Percentiles rank a stretch among this genome's conserved stretches.
These are phyloP conservation scores for Ligustrum vulgare DNA, from an alignment of 257 asterid genomes.

Conservation along the genomic window DNA sequence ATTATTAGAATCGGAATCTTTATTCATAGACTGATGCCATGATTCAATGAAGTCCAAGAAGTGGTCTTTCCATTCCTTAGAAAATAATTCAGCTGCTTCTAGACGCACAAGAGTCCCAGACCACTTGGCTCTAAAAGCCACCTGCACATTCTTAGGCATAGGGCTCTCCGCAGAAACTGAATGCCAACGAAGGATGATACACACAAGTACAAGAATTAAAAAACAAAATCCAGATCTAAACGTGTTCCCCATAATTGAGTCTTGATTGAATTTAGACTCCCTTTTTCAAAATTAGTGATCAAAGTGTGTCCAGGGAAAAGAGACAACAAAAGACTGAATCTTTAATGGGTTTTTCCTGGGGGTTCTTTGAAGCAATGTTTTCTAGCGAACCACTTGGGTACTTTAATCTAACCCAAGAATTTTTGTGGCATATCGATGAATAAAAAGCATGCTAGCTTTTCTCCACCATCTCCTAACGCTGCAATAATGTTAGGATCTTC, in stretches of 20 bases:
- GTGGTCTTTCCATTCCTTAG: conserved; percentile 83
- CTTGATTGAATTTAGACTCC: conserved; percentile 29
- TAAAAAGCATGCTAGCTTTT: too few relatives aligned
- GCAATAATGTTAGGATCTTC: too few relatives aligned
- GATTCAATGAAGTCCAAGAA: conserved; percentile 89
- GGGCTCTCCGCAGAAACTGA: conserved; percentile 56
- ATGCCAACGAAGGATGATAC: conserved; percentile 37
- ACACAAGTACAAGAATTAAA: conserved; percentile 38
- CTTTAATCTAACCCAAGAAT: too few relatives aligned
- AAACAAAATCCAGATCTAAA: conserved; percentile 66
- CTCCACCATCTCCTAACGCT: too few relatives aligned
- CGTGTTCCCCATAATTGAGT: conserved; percentile 52
- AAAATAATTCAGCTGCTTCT: conserved; percentile 95
- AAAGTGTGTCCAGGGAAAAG: conserved; percentile 33
- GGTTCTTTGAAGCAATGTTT: conserved; percentile 11
- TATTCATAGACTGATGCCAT: conserved; percentile 60
- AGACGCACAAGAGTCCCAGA: conserved; percentile 84
- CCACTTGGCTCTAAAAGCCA: conserved; percentile 97
- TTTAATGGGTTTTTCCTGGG: background rate
- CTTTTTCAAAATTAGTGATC: conserved; percentile 27
- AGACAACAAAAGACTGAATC: conserved; percentile 19
- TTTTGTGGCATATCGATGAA: too few relatives aligned
- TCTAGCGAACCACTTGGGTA: too few relatives aligned
- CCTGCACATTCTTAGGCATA: conserved; percentile 92
- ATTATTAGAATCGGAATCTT: conserved; percentile 51